A percentile compares a stretch with the other conserved stretches of the same genome.
Evolutionary conservation across 192 early-diverging fungal genomes (phyloP).

Genomic region (Backusella luteola): DNA sequence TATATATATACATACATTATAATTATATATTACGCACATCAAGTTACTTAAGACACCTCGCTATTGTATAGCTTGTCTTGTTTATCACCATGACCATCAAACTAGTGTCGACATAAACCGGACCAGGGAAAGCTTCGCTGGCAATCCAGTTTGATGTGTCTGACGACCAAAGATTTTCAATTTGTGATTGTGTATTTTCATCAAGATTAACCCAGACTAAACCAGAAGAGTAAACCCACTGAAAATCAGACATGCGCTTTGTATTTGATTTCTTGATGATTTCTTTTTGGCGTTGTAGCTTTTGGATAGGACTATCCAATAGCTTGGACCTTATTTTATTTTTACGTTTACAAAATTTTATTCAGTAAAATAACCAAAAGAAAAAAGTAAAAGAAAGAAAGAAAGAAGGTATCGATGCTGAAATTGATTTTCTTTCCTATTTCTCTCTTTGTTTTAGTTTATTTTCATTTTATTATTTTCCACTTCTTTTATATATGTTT

Average conservation of each 20-base stretch:
- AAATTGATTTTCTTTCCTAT: not conserved
- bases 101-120: not conserved
- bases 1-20: not conserved
- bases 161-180: not conserved
- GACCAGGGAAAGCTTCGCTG: constrained; percentile 6
- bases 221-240: constrained; percentile 3
- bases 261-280: not conserved
- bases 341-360: not conserved
- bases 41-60: not conserved
- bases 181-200: not conserved
- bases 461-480: not conserved
- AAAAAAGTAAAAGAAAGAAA: not conserved
- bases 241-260: not conserved
- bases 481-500: not conserved
- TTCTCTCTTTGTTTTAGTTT: not conserved
- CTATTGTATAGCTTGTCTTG: constrained; percentile 2
- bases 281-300: not conserved
- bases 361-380: not conserved
- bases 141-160: constrained; percentile 5
- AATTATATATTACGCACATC: not conserved
- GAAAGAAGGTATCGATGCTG: too few relatives aligned
- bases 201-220: constrained; percentile 9
- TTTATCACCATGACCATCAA: constrained; percentile 5
- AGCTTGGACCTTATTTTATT: not conserved
- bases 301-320: not conserved